Percentiles rank a stretch among this genome's conserved stretches.
Conservation (phyloP, 192 early-diverging fungal genomes). For the Backusella australiensis region DNA sequence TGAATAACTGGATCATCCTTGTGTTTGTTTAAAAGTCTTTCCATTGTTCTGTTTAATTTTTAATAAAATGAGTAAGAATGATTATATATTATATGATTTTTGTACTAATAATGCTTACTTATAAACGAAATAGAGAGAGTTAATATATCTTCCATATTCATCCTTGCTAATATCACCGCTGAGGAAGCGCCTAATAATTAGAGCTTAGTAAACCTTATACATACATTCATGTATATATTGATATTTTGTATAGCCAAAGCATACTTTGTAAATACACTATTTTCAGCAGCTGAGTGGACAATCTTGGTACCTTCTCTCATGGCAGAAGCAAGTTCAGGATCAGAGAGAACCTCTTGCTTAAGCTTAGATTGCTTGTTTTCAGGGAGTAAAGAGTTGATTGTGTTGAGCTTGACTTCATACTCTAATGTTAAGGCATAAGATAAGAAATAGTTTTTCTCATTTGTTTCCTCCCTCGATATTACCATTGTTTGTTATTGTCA, state of each 20-base stretch:
- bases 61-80: neutral
- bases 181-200: conserved; percentile 38
- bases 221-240: neutral
- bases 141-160: conserved; percentile 44
- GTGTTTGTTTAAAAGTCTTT: conserved; percentile 39
- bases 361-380: neutral
- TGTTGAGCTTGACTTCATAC: conserved; percentile 1
- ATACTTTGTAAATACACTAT: conserved; percentile 51
- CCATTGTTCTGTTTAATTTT: conserved; percentile 36
- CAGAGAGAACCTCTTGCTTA: conserved; percentile 8
- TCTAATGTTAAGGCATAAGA: neutral
- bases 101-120: conserved; percentile 18
- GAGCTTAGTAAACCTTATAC: neutral
- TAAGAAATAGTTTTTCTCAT: neutral
- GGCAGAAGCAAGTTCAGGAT: conserved; percentile 45
- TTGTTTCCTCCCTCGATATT: neutral
- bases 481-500: neutral
- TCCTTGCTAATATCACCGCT: conserved; percentile 39
- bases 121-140: conserved; percentile 48
- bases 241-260: neutral
- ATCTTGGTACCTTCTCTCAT: conserved; percentile 56
- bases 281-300: conserved; percentile 49
- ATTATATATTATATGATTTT: neutral
- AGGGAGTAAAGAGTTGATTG: neutral
- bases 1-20: conserved; percentile 49